Percentiles rank a stretch among this genome's conserved stretches.
Conservation (phyloP, 2,329 filamentous ascomycete species). For the Diaporthe citriasiana region DNA sequence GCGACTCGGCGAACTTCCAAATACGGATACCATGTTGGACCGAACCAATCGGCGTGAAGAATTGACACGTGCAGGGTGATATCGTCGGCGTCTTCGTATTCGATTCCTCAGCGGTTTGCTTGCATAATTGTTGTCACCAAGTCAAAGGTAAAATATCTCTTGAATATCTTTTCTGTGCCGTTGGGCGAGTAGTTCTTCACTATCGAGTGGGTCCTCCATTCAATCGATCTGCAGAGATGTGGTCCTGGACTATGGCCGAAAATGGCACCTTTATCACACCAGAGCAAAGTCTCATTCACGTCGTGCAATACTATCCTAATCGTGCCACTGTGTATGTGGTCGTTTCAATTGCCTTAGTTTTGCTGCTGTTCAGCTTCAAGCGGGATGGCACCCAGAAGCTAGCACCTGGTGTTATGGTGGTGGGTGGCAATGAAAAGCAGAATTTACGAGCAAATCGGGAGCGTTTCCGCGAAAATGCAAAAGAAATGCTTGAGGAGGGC, state of each 20-base stretch:
- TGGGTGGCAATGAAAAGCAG: constrained; percentile 21
- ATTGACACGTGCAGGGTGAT: neutral
- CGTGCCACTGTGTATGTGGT: neutral
- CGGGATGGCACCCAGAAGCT: neutral
- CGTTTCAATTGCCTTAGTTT: neutral
- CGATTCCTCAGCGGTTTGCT: neutral
- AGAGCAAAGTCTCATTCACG: neutral
- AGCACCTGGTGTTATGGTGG: constrained; percentile 5
- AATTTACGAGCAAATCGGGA: neutral
- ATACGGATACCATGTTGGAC: neutral
- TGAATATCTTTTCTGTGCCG: neutral
- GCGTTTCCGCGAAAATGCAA: constrained; percentile 15
- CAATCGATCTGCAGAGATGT: neutral
- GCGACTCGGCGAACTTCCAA: constrained; percentile 17
- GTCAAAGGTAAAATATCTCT: neutral
- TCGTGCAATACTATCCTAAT: neutral
- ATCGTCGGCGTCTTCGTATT: neutral
- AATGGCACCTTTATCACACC: neutral
- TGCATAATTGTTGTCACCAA: neutral
- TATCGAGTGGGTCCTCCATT: neutral
- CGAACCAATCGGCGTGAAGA: constrained; percentile 5
- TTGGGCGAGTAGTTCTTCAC: neutral
- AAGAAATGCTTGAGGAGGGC: constrained; percentile 25
- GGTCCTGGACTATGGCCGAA: constrained; percentile 9
- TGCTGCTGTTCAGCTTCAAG: neutral